phyloP scores from a whole-genome alignment of 768 basidiomycete genomes.

The Lactifluus echinatus region DNA sequence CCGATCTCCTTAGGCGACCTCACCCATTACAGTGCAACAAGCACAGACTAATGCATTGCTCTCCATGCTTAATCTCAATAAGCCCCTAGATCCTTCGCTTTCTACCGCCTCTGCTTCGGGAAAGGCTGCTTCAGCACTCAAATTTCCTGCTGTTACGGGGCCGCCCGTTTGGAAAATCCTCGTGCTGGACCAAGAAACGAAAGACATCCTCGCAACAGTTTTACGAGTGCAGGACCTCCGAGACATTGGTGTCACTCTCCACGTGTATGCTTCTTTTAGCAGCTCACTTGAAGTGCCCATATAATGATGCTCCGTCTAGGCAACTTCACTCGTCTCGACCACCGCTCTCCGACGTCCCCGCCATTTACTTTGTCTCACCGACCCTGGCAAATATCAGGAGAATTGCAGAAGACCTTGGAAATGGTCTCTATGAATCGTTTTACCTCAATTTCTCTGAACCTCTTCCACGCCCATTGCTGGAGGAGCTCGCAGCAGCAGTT shows the following conservation, averaged over 20 bases:
- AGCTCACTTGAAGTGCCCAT: not conserved
- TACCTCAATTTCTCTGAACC: constrained; percentile 95
- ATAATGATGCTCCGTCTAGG: constrained; percentile 34
- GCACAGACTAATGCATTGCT: constrained; percentile 82
- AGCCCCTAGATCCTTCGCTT: constrained; percentile 37
- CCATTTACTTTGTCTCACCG: constrained; percentile 93
- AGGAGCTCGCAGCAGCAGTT: constrained; percentile 86
- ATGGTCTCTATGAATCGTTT: constrained; percentile 84
- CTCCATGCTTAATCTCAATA: constrained; percentile 79
- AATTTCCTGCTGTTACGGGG: constrained; percentile 43
- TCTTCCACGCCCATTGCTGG: constrained; percentile 76
- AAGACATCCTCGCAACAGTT: constrained; percentile 93
- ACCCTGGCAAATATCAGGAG: constrained; percentile 78
- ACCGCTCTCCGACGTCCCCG: constrained; percentile 88
- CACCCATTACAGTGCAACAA: constrained; percentile 67
- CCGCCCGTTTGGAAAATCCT: constrained; percentile 96
- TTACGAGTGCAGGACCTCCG: constrained; percentile 93
- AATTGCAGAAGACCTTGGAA: constrained; percentile 90
- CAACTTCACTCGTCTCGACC: constrained; percentile 89
- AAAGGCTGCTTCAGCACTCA: constrained; percentile 33
- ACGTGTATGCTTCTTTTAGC: constrained; percentile 64
- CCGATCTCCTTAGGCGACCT: constrained; percentile 27
- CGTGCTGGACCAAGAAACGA: constrained; percentile 89
- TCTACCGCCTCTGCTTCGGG: constrained; percentile 30
- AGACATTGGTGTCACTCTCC: constrained; percentile 93